Base-by-base conservation (phyloP, 345 rosid species). In the Gossypium sturtianum region DNA sequence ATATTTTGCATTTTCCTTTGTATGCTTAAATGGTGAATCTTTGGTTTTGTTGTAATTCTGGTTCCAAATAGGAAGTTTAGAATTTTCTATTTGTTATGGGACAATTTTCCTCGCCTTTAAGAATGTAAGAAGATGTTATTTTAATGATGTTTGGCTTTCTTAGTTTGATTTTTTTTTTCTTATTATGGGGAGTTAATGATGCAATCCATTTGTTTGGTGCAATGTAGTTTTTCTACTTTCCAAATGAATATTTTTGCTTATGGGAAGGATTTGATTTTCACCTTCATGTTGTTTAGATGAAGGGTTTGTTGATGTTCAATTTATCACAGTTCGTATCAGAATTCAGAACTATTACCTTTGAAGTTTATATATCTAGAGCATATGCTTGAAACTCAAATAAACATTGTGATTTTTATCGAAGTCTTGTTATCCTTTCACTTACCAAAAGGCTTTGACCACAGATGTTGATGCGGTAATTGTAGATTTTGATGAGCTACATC, bases 401-500 rank as follows among this genome's bases (percentile, higher is more conserved):
- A 34, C 41, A 34, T 34, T 34, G 41, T 34, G 41, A 5, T 34
- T 34, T 34, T 34, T 34, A 34, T 34, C 1, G 41, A 34, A 34
- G 41, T 34, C 41, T 34, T 34, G 41, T 34, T 6, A 34, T 34
- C 41, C 7, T 34, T 34, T 34, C 41, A 34, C 41, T 34, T 34
- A 34, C 41, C 41, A 34, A 34, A 34, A 34, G 41, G 41, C 41
- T 34, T 34, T 34, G 41, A 34, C 41, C 41, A 5, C 41, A 34
- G 41, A 34, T 34, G 41, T 34, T 34, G 41, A 34, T 34, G 41
- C 41, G 7, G 45, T 7, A 58, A 7, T 54, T 41, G 20, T 64
- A 64, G 48, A 67, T 67, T 48, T 67, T 67, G 11, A 17, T 47
- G 57, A 23, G 41, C 34, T 67, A 67, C 57, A 48, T 67, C 71